phyloP scores from a whole-genome alignment of 108 stramenopile genomes.

The Aureococcus anophagefferens region DNA sequence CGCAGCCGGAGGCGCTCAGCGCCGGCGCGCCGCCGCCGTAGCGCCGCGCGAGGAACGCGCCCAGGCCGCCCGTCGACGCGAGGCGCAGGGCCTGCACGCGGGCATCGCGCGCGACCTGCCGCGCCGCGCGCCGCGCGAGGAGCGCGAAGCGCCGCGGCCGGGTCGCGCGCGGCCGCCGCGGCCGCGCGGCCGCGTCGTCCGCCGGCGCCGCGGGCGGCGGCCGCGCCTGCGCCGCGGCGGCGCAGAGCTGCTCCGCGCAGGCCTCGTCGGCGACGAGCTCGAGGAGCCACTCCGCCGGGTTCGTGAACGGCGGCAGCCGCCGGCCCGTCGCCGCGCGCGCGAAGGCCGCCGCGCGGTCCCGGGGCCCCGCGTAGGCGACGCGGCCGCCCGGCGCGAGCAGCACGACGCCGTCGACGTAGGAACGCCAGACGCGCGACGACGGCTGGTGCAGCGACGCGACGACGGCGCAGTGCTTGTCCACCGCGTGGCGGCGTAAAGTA shows the following conservation, averaged over 20 bases:
- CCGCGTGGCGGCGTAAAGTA: conserved; percentile 40
- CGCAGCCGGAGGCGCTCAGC: not conserved
- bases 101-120: not conserved
- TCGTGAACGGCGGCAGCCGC: conserved; percentile 52
- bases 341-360: conserved; percentile 42
- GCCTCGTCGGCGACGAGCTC: conserved; percentile 66
- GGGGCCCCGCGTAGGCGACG: conserved; percentile 2
- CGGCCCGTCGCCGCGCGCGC: conserved; percentile 50
- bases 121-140: not conserved
- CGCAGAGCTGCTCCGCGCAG: conserved; percentile 31
- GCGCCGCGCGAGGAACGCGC: not conserved
- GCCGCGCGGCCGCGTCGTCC: too few species aligned
- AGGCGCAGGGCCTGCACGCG: not conserved
- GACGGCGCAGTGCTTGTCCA: conserved; percentile 47
- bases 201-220: not conserved
- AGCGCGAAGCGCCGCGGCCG: not conserved
- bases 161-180: too few species aligned
- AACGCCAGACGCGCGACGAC: not conserved
- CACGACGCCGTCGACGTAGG: conserved; percentile 4
- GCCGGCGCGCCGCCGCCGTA: not conserved
- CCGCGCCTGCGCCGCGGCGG: not conserved
- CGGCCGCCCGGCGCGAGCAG: conserved; percentile 4
- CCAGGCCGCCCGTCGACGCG: not conserved
- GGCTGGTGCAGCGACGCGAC: conserved; percentile 14
- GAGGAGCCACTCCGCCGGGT: conserved; percentile 72